Evolutionary conservation across 2,329 filamentous ascomycete genomes (phyloP).

Genomic region (Cladosporium sp.): DNA sequence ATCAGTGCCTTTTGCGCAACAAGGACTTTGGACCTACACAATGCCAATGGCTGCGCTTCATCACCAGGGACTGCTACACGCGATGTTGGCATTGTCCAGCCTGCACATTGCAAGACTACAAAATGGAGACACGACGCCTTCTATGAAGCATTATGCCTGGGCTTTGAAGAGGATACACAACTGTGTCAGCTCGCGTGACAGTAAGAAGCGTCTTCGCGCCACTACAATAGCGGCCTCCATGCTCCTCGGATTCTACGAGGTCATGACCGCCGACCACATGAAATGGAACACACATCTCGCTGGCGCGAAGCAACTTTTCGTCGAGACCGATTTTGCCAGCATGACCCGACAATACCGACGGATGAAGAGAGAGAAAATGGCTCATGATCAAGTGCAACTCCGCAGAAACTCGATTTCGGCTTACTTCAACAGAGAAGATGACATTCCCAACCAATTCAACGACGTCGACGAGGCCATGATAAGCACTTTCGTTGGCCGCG

Average conservation of each 20-base stretch:
- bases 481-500: constrained; percentile 54
- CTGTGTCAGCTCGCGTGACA: constrained; percentile 59
- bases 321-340: constrained; percentile 72
- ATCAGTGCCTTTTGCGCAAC: constrained; percentile 59
- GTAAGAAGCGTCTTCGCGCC: constrained; percentile 65
- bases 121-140: constrained; percentile 67
- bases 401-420: constrained; percentile 11
- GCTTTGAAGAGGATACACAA: constrained; percentile 73
- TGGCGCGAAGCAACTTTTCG: constrained; percentile 75
- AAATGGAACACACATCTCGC: constrained; percentile 94
- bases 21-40: constrained; percentile 64
- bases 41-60: constrained; percentile 79
- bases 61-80: constrained; percentile 82
- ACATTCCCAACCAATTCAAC: constrained; percentile 32
- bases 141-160: constrained; percentile 87
- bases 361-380: constrained; percentile 52
- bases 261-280: constrained; percentile 88
- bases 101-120: constrained; percentile 84
- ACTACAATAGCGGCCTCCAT: constrained; percentile 85
- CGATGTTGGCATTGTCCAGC: constrained; percentile 81
- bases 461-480: constrained; percentile 56
- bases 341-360: constrained; percentile 69
- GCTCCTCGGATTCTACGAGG: constrained; percentile 85
- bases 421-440: constrained; percentile 18
- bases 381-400: constrained; percentile 23